Evolutionary conservation across 768 basidiomycete genomes (phyloP), one percentile per base, ranked within the genome.

Genomic region (Naematelia aurantialba): DNA sequence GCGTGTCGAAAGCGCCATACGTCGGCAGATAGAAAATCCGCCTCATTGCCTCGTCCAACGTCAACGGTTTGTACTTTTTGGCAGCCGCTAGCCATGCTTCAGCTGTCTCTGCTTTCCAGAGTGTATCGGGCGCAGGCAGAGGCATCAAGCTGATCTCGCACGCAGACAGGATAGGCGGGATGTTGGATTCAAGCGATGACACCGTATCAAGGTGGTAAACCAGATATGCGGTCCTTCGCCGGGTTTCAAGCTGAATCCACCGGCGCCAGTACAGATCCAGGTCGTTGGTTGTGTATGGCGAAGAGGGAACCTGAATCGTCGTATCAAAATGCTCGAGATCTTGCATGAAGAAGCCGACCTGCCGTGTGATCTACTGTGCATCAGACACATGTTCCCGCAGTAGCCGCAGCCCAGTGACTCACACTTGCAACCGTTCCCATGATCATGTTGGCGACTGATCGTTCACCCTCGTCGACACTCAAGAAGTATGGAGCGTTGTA

Each of bases 131-230:
- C 2, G 77, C 77, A 5, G 79, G 79, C 0, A 79, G 66, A 0
- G 78, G 79, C 45, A 80, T 49, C 30, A 66, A 54, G 13, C 72
- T 65, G 1, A 79, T 22, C 34, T 79, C 78, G 49, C 57, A 63
- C 0, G 75, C 57, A 4, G 62, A 52, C 1, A 79, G 62, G 48
- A 69, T 67, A 21, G 70, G 69, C 11, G 67, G 71, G 52, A 72
- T 69, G 31, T 71, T 73, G 31, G 76, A 67, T 55, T 80, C 79
- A 52, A 80, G 59, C 5, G 72, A 68, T 13, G 75, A 75, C 25
- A 80, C 58, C 1, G 77, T 76, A 53, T 80, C 79, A 55, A 79
- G 75, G 44, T 77, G 67, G 55, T 75, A 80, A 13, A 80, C 63
- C 13, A 79, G 62, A 49, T 59, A 78, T 13, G 69, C 75, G 11